Evolutionary conservation across 306 rosid genomes (phyloP).

Genomic region (Inga laurina): DNA sequence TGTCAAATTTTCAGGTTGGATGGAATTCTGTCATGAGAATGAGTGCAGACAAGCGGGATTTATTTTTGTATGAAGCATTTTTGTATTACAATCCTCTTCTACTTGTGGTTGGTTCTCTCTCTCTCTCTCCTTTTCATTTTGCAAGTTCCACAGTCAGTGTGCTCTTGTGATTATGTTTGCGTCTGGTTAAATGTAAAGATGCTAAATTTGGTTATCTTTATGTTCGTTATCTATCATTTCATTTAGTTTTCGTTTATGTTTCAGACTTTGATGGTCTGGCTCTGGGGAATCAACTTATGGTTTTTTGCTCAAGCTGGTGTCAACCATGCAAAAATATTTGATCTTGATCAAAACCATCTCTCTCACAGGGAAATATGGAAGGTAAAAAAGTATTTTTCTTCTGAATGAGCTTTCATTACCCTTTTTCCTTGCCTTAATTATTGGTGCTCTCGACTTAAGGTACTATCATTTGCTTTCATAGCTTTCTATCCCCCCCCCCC

Average conservation of each 20-base stretch:
- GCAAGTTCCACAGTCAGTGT: neutral
- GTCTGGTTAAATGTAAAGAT: slow-evolving; percentile 19
- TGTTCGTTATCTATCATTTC: slow-evolving; percentile 25
- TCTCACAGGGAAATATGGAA: slow-evolving; percentile 93
- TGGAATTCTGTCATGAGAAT: slow-evolving; percentile 99
- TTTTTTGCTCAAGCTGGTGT: slow-evolving; percentile 64
- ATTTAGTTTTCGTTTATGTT: slow-evolving; percentile 34
- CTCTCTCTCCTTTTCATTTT: neutral
- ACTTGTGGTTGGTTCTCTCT: slow-evolving; percentile 71
- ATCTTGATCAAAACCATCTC: slow-evolving; percentile 87
- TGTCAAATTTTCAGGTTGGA: slow-evolving; percentile 69
- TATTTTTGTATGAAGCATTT: slow-evolving; percentile 95
- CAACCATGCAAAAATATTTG: slow-evolving; percentile 82
- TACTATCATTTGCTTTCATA: slow-evolving; percentile 11
- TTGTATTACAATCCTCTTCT: slow-evolving; percentile 97
- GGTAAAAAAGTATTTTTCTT: slow-evolving; percentile 34
- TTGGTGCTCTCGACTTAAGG: neutral
- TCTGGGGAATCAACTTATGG: slow-evolving; percentile 98
- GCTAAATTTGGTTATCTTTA: slow-evolving; percentile 15
- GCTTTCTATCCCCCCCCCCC: neutral
- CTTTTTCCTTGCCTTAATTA: neutral
- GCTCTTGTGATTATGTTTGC: slow-evolving; percentile 23
- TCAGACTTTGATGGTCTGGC: slow-evolving; percentile 97
- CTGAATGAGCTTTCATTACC: neutral
- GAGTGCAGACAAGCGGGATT: slow-evolving; percentile 89